A percentile compares a stretch with the other conserved stretches of the same genome.
These are phyloP conservation scores for Silene noctiflora DNA, from an alignment of 179 eudicot genomes.

Conservation along the genomic window DNA sequence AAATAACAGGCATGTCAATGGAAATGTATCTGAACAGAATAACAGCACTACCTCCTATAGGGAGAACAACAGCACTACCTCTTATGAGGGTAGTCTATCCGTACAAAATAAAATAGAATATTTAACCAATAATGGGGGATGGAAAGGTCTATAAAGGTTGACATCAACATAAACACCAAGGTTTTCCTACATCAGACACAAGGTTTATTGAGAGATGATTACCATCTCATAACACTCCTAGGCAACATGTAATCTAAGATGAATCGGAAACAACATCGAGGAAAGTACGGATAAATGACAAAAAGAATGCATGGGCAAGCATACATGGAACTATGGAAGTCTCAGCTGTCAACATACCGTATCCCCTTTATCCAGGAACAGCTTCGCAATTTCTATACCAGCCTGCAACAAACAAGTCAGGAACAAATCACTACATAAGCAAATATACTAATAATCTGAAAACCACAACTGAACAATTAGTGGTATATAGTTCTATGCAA, in stretches of 20 bases:
- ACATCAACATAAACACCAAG: neutral
- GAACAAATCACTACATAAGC: neutral
- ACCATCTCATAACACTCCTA: neutral
- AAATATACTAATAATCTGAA: neutral
- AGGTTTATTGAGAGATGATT: neutral
- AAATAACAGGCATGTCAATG: neutral
- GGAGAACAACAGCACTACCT: no score
- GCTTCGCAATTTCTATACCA: constrained; percentile 92
- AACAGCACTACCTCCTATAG: no score
- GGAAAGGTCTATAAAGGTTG: neutral
- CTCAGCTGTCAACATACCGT: constrained; percentile 53
- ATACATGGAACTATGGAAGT: constrained; percentile 5
- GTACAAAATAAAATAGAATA: no score
- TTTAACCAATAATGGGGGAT: neutral
- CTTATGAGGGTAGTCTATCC: no score
- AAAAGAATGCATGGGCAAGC: constrained; percentile 11
- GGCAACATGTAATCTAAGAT: constrained; percentile 3
- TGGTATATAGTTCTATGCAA: neutral
- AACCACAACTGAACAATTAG: neutral
- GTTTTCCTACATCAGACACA: neutral
- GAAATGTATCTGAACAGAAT: neutral
- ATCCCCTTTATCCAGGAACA: constrained; percentile 73
- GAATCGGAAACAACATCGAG: neutral
- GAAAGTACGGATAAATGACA: neutral
- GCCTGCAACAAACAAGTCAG: constrained; percentile 55